Conservation (phyloP, 116 monocot species). For the Thalassia testudinum region DNA sequence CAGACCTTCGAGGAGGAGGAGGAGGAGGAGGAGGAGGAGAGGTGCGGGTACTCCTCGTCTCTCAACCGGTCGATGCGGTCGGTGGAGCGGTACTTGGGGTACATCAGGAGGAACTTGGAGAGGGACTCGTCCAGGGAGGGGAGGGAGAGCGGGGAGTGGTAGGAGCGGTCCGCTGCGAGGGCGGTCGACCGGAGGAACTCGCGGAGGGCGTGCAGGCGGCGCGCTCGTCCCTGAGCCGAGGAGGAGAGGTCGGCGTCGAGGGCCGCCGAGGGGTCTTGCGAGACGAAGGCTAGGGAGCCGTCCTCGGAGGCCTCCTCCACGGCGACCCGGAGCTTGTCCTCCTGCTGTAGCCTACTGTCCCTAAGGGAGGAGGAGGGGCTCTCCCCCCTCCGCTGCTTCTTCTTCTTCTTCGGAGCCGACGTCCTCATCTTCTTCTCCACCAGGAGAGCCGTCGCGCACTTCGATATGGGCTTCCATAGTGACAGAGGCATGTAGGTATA, state of each 20-base stretch:
- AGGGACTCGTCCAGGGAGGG: constrained; percentile 47
- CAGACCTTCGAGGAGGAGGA: constrained; percentile 41
- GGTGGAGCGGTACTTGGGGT: constrained; percentile 77
- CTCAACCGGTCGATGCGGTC: constrained; percentile 55
- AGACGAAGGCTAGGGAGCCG: constrained; percentile 56
- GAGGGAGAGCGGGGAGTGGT: constrained; percentile 26
- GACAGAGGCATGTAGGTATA: constrained; percentile 83
- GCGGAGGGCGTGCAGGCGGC: constrained; percentile 57
- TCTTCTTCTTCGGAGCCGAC: constrained; percentile 3
- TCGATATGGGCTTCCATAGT: constrained; percentile 87
- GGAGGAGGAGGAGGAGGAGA: constrained; percentile 15
- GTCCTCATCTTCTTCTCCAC: constrained; percentile 38
- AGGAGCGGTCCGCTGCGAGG: constrained; percentile 40
- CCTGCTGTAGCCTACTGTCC: constrained; percentile 35
- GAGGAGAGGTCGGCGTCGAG: background rate
- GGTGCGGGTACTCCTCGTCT: constrained; percentile 58
- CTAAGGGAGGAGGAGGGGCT: background rate
- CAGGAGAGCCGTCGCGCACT: constrained; percentile 62
- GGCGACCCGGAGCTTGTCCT: constrained; percentile 81
- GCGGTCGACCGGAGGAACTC: constrained; percentile 88
- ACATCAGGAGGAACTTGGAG: constrained; percentile 75
- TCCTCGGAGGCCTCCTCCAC: constrained; percentile 95
- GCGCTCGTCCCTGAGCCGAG: constrained; percentile 31
- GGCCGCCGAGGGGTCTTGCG: constrained; percentile 24
- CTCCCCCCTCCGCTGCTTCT: constrained; percentile 6